phyloP scores from a whole-genome alignment of 1,139 yeast genomes.

The Yamadazyma blattariae region DNA sequence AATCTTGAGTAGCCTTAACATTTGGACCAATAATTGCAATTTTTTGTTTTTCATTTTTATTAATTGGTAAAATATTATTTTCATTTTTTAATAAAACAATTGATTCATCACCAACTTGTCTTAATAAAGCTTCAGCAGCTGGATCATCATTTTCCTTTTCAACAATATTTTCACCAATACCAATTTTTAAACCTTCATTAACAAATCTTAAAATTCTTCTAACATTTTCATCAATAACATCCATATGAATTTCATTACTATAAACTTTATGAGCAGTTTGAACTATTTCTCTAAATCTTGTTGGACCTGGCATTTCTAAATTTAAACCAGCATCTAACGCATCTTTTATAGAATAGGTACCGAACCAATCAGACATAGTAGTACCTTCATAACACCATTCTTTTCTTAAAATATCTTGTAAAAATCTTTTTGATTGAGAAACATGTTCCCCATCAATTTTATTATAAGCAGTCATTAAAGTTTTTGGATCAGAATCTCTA shows the following conservation, averaged over 20 bases:
- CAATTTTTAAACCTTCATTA: slow-evolving; percentile 39
- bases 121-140: slow-evolving; percentile 40
- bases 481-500: slow-evolving; percentile 46
- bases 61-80: slow-evolving; percentile 37
- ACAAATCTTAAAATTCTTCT: slow-evolving; percentile 44
- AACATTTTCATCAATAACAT: slow-evolving; percentile 42
- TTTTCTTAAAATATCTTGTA: slow-evolving; percentile 44
- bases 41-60: slow-evolving; percentile 20
- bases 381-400: slow-evolving; percentile 60
- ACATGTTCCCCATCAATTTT: slow-evolving; percentile 57
- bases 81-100: slow-evolving; percentile 55
- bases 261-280: slow-evolving; percentile 36
- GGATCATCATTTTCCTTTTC: slow-evolving; percentile 43
- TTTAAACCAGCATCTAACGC: slow-evolving; percentile 56
- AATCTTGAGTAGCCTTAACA: slow-evolving; percentile 29
- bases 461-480: slow-evolving; percentile 61
- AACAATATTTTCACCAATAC: slow-evolving; percentile 37
- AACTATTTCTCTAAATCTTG: slow-evolving; percentile 41
- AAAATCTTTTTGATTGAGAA: slow-evolving; percentile 41
- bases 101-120: slow-evolving; percentile 50
- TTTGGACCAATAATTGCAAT: slow-evolving; percentile 41
- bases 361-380: slow-evolving; percentile 64
- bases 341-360: slow-evolving; percentile 48
- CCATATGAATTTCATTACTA: slow-evolving; percentile 27
- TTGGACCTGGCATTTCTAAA: slow-evolving; percentile 64